Conservation (phyloP, 306 rosid genomes). For the Betula pendula region DNA sequence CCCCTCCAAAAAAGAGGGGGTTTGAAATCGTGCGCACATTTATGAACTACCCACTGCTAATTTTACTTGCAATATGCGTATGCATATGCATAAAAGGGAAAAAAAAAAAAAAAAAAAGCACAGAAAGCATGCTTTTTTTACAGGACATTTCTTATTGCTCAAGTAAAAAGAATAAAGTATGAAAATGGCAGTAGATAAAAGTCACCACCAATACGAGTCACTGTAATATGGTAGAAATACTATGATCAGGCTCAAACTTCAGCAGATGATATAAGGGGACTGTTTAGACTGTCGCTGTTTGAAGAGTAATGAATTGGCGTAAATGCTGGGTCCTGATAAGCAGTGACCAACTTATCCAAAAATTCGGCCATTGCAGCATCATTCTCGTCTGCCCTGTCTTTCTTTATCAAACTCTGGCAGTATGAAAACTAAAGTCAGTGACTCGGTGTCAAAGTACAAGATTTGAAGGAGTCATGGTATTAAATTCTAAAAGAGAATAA, state of each 20-base stretch:
- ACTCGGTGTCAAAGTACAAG: slow-evolving; percentile 20
- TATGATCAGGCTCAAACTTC: slow-evolving; percentile 27
- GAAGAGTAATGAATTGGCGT: slow-evolving; percentile 53
- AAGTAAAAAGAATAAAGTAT: slow-evolving; percentile 28
- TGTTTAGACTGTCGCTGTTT: slow-evolving; percentile 40
- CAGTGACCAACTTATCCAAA: slow-evolving; percentile 48
- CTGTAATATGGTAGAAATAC: slow-evolving; percentile 4
- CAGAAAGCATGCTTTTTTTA: not conserved
- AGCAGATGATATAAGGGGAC: slow-evolving; percentile 57
- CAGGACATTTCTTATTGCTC: slow-evolving; percentile 18
- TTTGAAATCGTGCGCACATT: too few species aligned
- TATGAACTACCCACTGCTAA: too few species aligned
- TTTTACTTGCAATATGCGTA: too few species aligned
- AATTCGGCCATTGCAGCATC: slow-evolving; percentile 60
- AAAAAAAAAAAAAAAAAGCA: too few species aligned
- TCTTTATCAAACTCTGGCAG: slow-evolving; percentile 78
- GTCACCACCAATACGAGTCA: slow-evolving; percentile 1
- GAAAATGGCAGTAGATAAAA: not conserved
- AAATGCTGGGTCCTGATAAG: slow-evolving; percentile 80
- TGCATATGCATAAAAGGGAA: too few species aligned
- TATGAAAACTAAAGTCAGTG: slow-evolving; percentile 18
- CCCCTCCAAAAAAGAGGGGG: too few species aligned
- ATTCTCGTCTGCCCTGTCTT: slow-evolving; percentile 69
- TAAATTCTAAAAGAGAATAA: not conserved
- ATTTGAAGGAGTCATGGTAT: slow-evolving; percentile 6